Evolutionary conservation across 1,139 yeast genomes (phyloP), one percentile per base, ranked within the genome.

Genomic region (Scheffersomyces insectosa): DNA sequence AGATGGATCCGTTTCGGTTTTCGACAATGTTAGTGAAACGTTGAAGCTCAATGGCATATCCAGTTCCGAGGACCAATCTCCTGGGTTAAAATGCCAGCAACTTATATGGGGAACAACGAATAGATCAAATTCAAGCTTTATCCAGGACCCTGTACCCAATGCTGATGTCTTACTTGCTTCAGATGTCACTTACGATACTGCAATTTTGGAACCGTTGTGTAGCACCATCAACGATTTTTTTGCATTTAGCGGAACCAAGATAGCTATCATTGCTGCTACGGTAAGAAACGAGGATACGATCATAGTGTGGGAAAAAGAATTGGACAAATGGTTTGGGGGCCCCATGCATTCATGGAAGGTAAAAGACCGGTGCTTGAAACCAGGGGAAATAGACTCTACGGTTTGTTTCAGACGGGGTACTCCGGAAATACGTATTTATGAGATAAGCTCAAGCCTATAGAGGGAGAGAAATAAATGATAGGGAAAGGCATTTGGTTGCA

Each of bases 121-220:
- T 14, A 38, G 44, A 6, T 75, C 77, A 12, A 65, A 63, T n/a
- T 25, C 39, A 9, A 46, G 48, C 0, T 56, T 65, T 37, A 35
- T 13, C 68, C 79, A 11, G 48, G 36, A n/a, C 3, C 49, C 40
- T 13, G 48, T 56, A 5, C 59, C 60, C 0, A 51, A 52, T 4
- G 60, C 69, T 10, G 81, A 82, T 52, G 62, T 80, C 1, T 62
- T 87, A 0, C 60, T 89, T 3, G 97, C 91, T 0, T 93, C 96
- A 0, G 97, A 89, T 60, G 88, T 90, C 27, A 88, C 97, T 0
- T 91, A 88, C 62, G 97, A 91, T 57, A 62, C 79, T 1, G 66
- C 77, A 3, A 70, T 82, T 2, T 72, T 87, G n/a, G 80, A 80
- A 0, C 65, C 65, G n/a, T 68, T 90, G 38, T 74, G 82, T 3